Conservation (phyloP, 257 asterid genomes). For the Leonotis leonurus region DNA sequence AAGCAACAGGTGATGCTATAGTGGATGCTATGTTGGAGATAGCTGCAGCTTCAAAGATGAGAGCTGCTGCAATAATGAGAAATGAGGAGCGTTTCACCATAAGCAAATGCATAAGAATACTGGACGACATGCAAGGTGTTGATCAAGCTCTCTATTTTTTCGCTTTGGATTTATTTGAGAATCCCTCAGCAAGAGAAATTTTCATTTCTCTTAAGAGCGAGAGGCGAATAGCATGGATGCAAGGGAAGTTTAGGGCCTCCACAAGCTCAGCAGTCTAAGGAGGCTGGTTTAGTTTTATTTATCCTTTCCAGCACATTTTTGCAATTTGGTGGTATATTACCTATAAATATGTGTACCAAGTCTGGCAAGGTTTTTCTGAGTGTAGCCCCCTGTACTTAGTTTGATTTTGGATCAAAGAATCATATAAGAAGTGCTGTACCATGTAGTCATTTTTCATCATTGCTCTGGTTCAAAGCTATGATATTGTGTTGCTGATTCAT, state of each 20-base stretch:
- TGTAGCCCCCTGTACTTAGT: conserved; percentile 23
- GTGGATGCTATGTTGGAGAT: conserved; percentile 95
- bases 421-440: background rate
- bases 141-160: conserved; percentile 68
- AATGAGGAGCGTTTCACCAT: conserved; percentile 75
- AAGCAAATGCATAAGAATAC: conserved; percentile 73
- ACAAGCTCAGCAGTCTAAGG: conserved; percentile 39
- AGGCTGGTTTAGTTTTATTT: conserved; percentile 11
- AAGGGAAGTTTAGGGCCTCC: conserved; percentile 60
- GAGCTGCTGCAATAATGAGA: conserved; percentile 78
- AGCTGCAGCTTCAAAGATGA: conserved; percentile 90
- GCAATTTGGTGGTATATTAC: conserved; percentile 9
- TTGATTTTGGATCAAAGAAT: conserved; percentile 20
- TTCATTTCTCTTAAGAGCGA: conserved; percentile 64
- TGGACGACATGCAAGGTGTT: conserved; percentile 81
- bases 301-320: background rate
- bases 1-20: conserved; percentile 86
- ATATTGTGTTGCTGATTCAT: background rate
- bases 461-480: background rate
- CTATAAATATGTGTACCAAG: conserved; percentile 11
- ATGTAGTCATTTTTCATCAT: background rate
- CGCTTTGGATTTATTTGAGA: conserved; percentile 77
- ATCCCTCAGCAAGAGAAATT: conserved; percentile 64
- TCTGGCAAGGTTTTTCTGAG: conserved; percentile 12
- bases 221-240: conserved; percentile 73